Conservation (phyloP, 2,329 filamentous ascomycete genomes). For the Davidsoniella virescens region DNA sequence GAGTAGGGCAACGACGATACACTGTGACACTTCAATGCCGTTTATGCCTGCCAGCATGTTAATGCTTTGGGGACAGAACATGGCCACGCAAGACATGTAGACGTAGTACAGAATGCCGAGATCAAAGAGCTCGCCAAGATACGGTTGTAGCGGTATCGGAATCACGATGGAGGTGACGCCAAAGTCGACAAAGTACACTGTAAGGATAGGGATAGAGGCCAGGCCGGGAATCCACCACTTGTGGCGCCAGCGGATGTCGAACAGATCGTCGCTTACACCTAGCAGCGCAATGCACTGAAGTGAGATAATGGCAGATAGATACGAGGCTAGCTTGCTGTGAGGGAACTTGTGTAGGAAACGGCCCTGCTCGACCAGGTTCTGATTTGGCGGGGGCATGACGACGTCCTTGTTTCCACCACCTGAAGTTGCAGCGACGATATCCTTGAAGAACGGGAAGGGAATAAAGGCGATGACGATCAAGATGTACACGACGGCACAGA, state of each 20-base stretch:
- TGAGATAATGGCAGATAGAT: slow-evolving; percentile 83
- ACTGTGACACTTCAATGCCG: slow-evolving; percentile 91
- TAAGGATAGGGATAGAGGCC: slow-evolving; percentile 79
- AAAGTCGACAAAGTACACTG: slow-evolving; percentile 97
- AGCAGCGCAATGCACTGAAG: slow-evolving; percentile 82
- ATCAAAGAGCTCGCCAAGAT: slow-evolving; percentile 72
- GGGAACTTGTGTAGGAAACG: slow-evolving; percentile 83
- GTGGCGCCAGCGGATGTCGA: slow-evolving; percentile 97
- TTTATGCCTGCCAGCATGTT: slow-evolving; percentile 99
- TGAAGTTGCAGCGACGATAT: slow-evolving; percentile 87
- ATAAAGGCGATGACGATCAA: slow-evolving; percentile 82
- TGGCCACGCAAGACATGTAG: slow-evolving; percentile 93
- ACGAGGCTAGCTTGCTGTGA: slow-evolving; percentile 91
- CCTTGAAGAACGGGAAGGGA: slow-evolving; percentile 94
- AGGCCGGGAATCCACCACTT: slow-evolving; percentile 97
- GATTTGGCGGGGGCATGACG: slow-evolving; percentile 28
- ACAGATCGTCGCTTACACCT: slow-evolving; percentile 86
- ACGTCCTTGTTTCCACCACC: slow-evolving; percentile 85
- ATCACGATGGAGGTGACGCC: slow-evolving; percentile 92
- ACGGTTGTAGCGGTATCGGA: slow-evolving; percentile 67
- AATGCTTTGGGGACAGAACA: slow-evolving; percentile 97
- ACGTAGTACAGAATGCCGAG: slow-evolving; percentile 74
- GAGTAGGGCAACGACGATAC: slow-evolving; percentile 71
- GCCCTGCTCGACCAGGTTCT: slow-evolving; percentile 58
- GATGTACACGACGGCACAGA: slow-evolving; percentile 85